Conservation (phyloP, 768 basidiomycete genomes). For the Coprinopsis marcescibilis region DNA sequence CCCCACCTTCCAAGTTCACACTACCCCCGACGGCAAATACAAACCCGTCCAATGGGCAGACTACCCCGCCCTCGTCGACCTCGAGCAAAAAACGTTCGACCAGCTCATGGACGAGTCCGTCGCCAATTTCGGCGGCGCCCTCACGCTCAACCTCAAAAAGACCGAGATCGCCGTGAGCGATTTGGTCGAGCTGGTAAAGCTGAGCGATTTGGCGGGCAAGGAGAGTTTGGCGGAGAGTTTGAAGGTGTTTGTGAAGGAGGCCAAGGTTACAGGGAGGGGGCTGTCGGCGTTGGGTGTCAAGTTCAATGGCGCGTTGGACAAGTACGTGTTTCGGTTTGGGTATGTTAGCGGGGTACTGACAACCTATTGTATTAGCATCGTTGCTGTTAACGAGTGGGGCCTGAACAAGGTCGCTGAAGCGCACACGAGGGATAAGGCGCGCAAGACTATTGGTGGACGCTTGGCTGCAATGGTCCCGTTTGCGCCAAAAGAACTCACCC, state of each 20-base stretch:
- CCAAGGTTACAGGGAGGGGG: too few species aligned
- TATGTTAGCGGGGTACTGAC: constrained; percentile 2
- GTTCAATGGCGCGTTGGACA: constrained; percentile 71
- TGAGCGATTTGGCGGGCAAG: too few species aligned
- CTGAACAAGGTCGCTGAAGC: constrained; percentile 48
- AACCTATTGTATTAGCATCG: constrained; percentile 39
- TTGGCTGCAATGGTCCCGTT: constrained; percentile 34
- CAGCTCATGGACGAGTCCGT: too few species aligned
- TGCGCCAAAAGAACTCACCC: constrained; percentile 27
- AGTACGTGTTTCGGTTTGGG: constrained; percentile 35
- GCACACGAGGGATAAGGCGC: constrained; percentile 17
- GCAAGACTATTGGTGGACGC: constrained; percentile 27
- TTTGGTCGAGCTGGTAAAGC: too few species aligned
- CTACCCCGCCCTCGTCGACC: constrained; percentile 53
- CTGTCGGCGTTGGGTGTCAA: too few species aligned
- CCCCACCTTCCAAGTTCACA: constrained; percentile 4
- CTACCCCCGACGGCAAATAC: neutral
- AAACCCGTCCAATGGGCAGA: constrained; percentile 42
- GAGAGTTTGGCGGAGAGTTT: too few species aligned
- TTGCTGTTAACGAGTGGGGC: constrained; percentile 72
- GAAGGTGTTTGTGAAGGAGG: too few species aligned
- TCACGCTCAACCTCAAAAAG: too few species aligned
- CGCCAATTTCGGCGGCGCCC: too few species aligned
- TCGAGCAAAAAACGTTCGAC: constrained; percentile 55
- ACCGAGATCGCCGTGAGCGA: too few species aligned